These are phyloP conservation scores for Digitaria exilis DNA, from an alignment of 202 grass and related monocot genomes.

Conservation along the genomic window DNA sequence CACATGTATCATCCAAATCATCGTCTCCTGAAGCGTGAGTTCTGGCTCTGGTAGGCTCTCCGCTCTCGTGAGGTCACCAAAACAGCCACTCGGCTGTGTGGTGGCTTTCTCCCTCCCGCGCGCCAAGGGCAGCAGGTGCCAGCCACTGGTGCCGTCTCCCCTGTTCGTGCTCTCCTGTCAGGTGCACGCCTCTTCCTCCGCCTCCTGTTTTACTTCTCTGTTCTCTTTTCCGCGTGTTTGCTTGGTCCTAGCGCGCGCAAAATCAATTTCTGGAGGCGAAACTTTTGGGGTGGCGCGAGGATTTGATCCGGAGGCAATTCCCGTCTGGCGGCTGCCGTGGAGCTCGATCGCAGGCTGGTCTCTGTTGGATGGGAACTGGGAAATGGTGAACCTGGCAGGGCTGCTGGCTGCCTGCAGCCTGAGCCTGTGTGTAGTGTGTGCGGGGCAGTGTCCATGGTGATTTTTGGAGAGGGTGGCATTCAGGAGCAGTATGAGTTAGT, in stretches of 20 bases:
- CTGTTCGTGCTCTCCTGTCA: slow-evolving; percentile 11
- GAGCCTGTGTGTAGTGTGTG: neutral
- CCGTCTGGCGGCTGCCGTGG: neutral
- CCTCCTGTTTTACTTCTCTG: neutral
- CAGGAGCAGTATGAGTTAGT: too few relatives aligned
- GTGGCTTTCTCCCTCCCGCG: neutral
- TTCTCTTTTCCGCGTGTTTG: neutral
- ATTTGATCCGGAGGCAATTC: neutral
- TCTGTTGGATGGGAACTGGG: neutral
- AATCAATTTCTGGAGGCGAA: neutral
- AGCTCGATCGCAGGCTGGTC: neutral
- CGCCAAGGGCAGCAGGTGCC: neutral
- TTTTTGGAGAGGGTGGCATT: too few relatives aligned
- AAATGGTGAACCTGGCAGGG: neutral
- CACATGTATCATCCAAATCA: neutral
- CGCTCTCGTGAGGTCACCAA: neutral
- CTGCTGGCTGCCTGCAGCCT: too few relatives aligned
- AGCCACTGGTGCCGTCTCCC: neutral
- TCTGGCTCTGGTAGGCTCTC: neutral
- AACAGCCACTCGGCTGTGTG: neutral
- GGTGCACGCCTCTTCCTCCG: neutral
- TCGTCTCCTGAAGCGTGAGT: too few relatives aligned
- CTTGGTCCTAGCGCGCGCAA: too few relatives aligned
- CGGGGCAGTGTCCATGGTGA: neutral
- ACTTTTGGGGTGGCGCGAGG: neutral